Evolutionary conservation across 331 rosid species (phyloP).

Genomic region (Rosa hybrid): DNA sequence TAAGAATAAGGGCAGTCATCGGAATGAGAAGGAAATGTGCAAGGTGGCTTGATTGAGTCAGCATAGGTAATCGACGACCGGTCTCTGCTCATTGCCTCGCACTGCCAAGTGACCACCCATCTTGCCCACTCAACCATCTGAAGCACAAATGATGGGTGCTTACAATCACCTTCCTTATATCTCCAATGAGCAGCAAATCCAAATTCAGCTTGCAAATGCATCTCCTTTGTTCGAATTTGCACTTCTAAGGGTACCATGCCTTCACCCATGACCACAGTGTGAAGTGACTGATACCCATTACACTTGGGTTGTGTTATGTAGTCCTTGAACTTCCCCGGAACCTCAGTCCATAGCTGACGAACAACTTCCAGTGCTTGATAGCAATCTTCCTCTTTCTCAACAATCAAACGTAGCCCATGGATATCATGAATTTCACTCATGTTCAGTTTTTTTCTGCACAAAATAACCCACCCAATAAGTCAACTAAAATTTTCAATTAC

Average conservation of each 20-base stretch:
- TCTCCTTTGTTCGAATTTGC: conserved; percentile 87
- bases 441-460: conserved; percentile 77
- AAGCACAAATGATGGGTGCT: conserved; percentile 77
- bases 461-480: conserved; percentile 15
- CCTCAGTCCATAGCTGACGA: conserved; percentile 79
- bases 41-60: conserved; percentile 71
- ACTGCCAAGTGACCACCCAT: conserved; percentile 95
- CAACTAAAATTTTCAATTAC: conserved; percentile 17
- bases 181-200: conserved; percentile 99
- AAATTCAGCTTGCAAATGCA: conserved; percentile 95
- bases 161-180: conserved; percentile 90
- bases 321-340: conserved; percentile 86
- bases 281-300: conserved; percentile 96
- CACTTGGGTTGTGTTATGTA: conserved; percentile 74
- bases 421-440: conserved; percentile 90
- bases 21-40: conserved; percentile 85
- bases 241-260: conserved; percentile 81
- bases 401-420: conserved; percentile 86
- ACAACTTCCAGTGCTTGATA: conserved; percentile 69
- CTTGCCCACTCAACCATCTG: conserved; percentile 99
- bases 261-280: conserved; percentile 85
- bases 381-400: conserved; percentile 88
- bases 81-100: conserved; percentile 82
- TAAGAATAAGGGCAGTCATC: conserved; percentile 83
- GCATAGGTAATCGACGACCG: conserved; percentile 47